A percentile compares a stretch with the other conserved stretches of the same genome.
Evolutionary conservation across 2,329 filamentous ascomycete genomes (phyloP).

Genomic region (Tolypocladium capitatum): DNA sequence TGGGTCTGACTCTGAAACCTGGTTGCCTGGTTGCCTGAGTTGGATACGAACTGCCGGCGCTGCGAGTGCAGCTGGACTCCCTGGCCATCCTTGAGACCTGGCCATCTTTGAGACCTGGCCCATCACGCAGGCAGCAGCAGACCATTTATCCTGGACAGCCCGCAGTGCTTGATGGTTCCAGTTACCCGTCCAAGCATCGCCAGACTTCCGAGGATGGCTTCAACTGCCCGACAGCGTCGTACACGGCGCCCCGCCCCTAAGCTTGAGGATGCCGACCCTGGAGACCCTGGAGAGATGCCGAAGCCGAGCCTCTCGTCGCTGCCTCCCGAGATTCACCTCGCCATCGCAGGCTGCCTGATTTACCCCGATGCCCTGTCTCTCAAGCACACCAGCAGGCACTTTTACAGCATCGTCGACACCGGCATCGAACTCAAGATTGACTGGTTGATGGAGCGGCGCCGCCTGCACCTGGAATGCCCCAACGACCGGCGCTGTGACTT

Average conservation of each 20-base stretch:
- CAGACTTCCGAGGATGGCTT: background rate
- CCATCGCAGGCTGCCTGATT: constrained; percentile 45
- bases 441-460: constrained; percentile 54
- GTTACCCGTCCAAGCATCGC: background rate
- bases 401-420: constrained; percentile 52
- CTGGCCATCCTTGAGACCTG: background rate
- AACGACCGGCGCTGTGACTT: constrained; percentile 43
- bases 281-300: background rate
- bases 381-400: constrained; percentile 52
- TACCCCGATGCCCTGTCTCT: constrained; percentile 61
- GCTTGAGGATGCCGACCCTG: no score
- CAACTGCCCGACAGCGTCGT: background rate
- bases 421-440: constrained; percentile 52
- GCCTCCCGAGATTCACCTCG: constrained; percentile 54
- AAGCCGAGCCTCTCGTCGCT: constrained; percentile 18
- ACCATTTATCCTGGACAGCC: background rate
- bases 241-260: background rate
- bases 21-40: constrained; percentile 2
- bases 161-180: no score
- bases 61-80: background rate
- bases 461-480: constrained; percentile 52
- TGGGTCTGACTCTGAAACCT: background rate
- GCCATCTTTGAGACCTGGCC: background rate
- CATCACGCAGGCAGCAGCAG: background rate
- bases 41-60: background rate